Evolutionary conservation across 1,139 yeast genomes (phyloP).

Genomic region (Kodamaea plutei): DNA sequence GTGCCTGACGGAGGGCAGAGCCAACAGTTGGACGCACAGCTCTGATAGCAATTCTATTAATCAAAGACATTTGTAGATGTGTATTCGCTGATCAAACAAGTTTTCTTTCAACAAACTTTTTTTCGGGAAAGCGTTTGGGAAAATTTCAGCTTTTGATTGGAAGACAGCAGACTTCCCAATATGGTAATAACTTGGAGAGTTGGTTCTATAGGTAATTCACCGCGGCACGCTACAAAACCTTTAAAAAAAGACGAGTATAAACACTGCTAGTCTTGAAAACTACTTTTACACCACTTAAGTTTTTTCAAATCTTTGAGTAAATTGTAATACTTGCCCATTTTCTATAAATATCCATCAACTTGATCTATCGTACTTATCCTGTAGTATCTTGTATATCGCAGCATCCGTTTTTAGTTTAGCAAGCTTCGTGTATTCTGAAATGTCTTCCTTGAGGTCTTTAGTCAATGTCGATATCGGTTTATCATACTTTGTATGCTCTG

Average conservation of each 20-base stretch:
- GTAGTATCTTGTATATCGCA: constrained; percentile 26
- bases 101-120: constrained; percentile 8
- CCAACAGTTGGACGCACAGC: constrained; percentile 39
- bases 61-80: constrained; percentile 35
- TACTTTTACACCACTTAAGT: no score
- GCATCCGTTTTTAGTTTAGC: constrained; percentile 29
- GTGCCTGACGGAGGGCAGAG: constrained; percentile 43
- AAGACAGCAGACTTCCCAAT: constrained; percentile 30
- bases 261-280: no score
- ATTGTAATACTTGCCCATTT: no score
- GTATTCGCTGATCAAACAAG: constrained; percentile 6
- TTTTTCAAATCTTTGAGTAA: no score
- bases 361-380: constrained; percentile 16
- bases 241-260: no score
- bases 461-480: constrained; percentile 10
- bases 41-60: constrained; percentile 46
- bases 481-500: constrained; percentile 6
- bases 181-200: constrained; percentile 18
- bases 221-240: no score
- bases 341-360: no score
- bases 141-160: constrained; percentile 35
- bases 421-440: constrained; percentile 22
- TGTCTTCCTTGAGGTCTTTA: constrained; percentile 30
- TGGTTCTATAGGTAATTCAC: no score
- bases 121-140: constrained; percentile 11